A percentile compares a stretch with the other conserved stretches of the same genome.
Conservation (phyloP, 1,284 basidiomycete genomes). For the Megacollybia platyphylla region DNA sequence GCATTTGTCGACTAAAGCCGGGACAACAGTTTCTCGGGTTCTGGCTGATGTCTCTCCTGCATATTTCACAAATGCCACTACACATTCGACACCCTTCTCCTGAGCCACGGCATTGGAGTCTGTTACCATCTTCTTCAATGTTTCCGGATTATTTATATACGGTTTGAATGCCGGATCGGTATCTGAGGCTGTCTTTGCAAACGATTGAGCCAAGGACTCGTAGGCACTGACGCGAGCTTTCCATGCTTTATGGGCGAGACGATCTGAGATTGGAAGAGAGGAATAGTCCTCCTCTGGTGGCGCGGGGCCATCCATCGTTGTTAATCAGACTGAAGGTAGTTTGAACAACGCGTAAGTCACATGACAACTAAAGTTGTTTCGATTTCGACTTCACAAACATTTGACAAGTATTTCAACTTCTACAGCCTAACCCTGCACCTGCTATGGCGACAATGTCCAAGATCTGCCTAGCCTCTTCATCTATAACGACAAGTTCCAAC, state of each 20-base stretch:
- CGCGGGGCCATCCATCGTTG: constrained; percentile 76
- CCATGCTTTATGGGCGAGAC: constrained; percentile 94
- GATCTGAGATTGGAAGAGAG: constrained; percentile 66
- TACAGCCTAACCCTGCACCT: constrained; percentile 1
- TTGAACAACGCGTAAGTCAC: not conserved
- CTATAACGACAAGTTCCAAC: constrained; percentile 28
- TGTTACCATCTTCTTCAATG: constrained; percentile 78
- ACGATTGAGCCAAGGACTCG: constrained; percentile 77
- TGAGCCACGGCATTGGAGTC: constrained; percentile 97
- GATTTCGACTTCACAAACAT: not conserved
- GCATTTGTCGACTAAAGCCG: constrained; percentile 91
- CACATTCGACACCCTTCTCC: constrained; percentile 89
- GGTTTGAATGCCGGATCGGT: constrained; percentile 90
- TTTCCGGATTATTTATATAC: constrained; percentile 66
- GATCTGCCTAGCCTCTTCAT: constrained; percentile 39
- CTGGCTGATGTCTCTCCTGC: constrained; percentile 81
- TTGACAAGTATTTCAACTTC: not conserved
- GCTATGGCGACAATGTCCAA: constrained; percentile 35
- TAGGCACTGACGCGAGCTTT: constrained; percentile 95
- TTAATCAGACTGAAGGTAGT: constrained; percentile 4
- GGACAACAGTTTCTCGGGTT: constrained; percentile 74
- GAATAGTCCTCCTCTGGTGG: constrained; percentile 93
- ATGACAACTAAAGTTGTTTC: not conserved
- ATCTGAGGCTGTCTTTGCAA: constrained; percentile 83
- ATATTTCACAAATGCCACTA: constrained; percentile 79